Base-by-base conservation (phyloP, 169 alveolate genomes). In the Plasmodium falciparum region DNA sequence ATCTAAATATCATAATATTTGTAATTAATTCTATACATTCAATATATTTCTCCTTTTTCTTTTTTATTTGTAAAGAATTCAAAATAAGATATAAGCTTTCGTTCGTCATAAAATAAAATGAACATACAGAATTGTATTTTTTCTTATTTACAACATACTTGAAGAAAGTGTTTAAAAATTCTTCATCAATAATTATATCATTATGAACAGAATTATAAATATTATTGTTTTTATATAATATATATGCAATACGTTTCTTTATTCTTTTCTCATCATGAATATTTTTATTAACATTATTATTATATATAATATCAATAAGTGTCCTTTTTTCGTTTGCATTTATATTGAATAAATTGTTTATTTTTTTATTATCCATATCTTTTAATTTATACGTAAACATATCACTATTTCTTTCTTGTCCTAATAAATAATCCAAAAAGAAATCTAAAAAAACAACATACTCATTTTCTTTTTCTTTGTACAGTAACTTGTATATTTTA, bases 231-330 rank as follows among this genome's bases (percentile, higher is more conserved):
- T 65, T 63, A 71, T 45, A 66, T 59, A 78, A 78, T 66, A 78
- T 66, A 54, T 65, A 78, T 49, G 89, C 89, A 70, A 78, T 66
- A 39, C 71, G 89, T 78, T 66, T 78, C 67, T 78, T 78, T 8
- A 66, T 47, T 49, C 65, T 78, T 47, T 45, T 54, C 29, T 49
- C 43, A n/a, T 29, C 47, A 26, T 78, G 66, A 43, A 22, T 22
- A 13, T 52, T 24, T 78, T 29, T 65, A 22, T 26, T 65, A 39
- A 78, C 67, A 24, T 73, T 50, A 59, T 66, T 78, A 50, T 50
- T 43, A 58, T 66, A 59, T 22, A 78, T 49, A 22, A 11, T 47
- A 78, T 47, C 54, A 59, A 78, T 49, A 65, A 78, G 26, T 59
- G 39, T 1, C 54, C 78, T 63, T 50, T 78, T 78, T 20, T 78